phyloP scores from a whole-genome alignment of 176 grass and related monocot genomes.

The Aegilops umbellulata region DNA sequence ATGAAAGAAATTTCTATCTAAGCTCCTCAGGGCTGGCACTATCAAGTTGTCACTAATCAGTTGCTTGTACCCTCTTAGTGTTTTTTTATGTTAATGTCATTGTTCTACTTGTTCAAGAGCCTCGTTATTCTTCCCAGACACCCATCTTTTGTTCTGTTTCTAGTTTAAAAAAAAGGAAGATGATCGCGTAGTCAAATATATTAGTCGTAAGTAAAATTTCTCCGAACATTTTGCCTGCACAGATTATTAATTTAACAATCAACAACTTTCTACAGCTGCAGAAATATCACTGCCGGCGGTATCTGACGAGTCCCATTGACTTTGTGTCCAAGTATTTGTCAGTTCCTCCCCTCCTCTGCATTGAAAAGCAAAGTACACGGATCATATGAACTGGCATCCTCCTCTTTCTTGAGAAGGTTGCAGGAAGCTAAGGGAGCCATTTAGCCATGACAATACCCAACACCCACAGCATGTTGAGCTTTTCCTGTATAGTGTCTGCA shows the following conservation, averaged over 20 bases:
- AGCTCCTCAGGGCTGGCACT: background rate
- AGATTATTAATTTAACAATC: background rate
- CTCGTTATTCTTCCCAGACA: background rate
- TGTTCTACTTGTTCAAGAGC: background rate
- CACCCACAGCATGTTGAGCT: background rate
- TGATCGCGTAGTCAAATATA: background rate
- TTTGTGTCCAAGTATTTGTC: background rate
- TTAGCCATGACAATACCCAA: constrained; percentile 3
- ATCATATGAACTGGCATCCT: background rate
- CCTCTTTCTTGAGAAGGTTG: background rate
- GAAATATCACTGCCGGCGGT: background rate
- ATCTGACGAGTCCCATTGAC: background rate
- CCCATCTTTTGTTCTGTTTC: background rate
- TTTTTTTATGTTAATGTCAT: background rate
- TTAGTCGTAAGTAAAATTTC: background rate
- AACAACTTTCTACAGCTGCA: background rate
- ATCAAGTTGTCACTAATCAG: background rate
- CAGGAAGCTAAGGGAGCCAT: background rate
- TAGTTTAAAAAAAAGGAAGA: background rate
- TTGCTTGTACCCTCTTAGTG: background rate
- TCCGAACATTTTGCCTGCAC: background rate
- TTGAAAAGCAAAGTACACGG: background rate
- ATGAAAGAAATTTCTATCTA: background rate
- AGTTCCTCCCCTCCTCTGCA: background rate
- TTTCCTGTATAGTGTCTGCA: background rate